Conservation (phyloP, 2,329 filamentous ascomycete genomes). For the Byssochlamys sp. region DNA sequence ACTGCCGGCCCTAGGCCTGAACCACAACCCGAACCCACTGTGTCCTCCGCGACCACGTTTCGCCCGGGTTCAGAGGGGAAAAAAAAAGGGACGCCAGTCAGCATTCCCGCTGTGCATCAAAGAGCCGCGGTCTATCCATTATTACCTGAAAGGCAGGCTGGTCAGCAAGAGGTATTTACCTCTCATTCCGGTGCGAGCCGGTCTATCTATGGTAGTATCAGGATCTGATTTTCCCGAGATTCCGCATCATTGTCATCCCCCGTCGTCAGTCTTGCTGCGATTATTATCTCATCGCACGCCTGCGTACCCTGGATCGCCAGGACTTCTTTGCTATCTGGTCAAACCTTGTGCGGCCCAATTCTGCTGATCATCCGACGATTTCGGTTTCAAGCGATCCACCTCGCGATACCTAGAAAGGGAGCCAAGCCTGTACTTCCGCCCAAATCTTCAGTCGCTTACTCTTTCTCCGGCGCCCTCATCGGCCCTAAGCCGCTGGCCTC, state of each 20-base stretch:
- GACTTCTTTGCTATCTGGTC: slow-evolving; percentile 5
- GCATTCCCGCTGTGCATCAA: neutral
- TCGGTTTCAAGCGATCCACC: neutral
- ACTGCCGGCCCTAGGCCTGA: neutral
- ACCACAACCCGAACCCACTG: neutral
- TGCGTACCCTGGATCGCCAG: slow-evolving; percentile 10
- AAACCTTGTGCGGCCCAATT: slow-evolving; percentile 10
- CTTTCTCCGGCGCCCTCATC: neutral
- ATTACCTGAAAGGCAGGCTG: neutral
- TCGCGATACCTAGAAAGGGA: neutral
- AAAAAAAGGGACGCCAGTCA: neutral
- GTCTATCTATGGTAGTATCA: neutral
- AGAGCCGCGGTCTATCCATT: neutral
- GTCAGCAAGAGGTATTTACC: neutral
- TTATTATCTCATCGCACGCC: neutral
- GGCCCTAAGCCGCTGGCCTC: neutral
- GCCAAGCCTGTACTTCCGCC: neutral
- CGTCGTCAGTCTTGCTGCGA: too few relatives aligned
- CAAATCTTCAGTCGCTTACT: slow-evolving; percentile 1
- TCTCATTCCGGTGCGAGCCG: neutral
- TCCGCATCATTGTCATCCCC: neutral
- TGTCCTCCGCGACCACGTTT: neutral
- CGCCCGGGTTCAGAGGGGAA: neutral
- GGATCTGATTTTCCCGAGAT: neutral
- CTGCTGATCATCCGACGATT: slow-evolving; percentile 17